Evolutionary conservation across 371 early-diverging fungal genomes (phyloP).

Genomic region (Rhizomucor pusillus): DNA sequence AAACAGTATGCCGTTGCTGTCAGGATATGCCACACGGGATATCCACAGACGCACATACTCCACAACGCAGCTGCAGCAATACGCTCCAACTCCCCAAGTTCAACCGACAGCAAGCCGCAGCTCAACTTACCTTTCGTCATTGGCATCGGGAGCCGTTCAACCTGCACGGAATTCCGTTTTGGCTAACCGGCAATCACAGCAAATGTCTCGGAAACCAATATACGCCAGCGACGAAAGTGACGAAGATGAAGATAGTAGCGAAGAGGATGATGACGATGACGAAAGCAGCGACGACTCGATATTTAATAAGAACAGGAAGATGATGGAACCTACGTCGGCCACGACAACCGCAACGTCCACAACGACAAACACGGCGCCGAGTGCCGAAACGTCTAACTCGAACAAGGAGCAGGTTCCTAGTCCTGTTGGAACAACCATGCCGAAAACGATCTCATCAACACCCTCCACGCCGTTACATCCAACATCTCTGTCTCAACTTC

Average conservation of each 20-base stretch:
- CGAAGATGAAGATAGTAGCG: constrained; percentile 23
- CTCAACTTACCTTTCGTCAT: constrained; percentile 1
- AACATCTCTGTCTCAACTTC: background rate
- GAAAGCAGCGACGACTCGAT: constrained; percentile 25
- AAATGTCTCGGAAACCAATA: background rate
- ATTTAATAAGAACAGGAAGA: background rate
- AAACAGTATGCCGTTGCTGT: constrained; percentile 13
- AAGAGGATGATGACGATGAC: constrained; percentile 27
- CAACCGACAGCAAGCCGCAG: background rate
- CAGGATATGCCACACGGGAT: constrained; percentile 8
- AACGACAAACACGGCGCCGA: background rate
- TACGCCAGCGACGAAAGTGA: constrained; percentile 23
- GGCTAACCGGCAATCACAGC: constrained; percentile 1
- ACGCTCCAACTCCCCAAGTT: background rate
- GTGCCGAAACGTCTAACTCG: background rate
- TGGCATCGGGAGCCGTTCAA: background rate
- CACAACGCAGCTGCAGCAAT: background rate
- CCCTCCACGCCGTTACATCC: background rate
- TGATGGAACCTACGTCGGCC: background rate
- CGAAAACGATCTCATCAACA: constrained; percentile 2
- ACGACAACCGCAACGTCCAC: background rate
- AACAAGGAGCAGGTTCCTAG: background rate
- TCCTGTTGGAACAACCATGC: background rate
- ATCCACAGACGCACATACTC: constrained; percentile 1
- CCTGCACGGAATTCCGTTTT: too few relatives aligned